Conservation (phyloP, 1,139 yeast genomes). For the Yamadazyma triangularis region DNA sequence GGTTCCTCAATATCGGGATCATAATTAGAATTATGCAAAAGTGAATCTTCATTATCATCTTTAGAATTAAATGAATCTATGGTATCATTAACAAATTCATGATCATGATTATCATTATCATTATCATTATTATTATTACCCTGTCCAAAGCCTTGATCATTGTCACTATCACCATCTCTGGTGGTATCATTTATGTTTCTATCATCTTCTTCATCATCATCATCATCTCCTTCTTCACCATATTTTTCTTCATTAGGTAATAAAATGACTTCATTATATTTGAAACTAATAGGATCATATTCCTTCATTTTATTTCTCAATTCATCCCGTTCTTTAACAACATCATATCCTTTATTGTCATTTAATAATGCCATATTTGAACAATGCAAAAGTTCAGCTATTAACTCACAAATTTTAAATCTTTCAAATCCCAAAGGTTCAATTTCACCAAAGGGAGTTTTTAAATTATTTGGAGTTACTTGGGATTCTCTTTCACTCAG, state of each 20-base stretch:
- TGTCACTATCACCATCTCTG: no score
- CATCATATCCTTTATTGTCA: constrained; percentile 76
- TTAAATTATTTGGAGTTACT: constrained; percentile 27
- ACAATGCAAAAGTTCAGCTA: constrained; percentile 93
- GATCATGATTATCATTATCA: constrained; percentile 13
- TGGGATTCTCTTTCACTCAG: constrained; percentile 19
- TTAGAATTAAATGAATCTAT: constrained; percentile 44
- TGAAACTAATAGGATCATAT: constrained; percentile 44
- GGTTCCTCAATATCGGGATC: constrained; percentile 39
- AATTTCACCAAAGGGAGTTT: constrained; percentile 53
- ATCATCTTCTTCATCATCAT: no score
- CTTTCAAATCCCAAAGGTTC: constrained; percentile 96
- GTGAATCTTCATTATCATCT: constrained; percentile 15
- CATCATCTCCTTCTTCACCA: no score
- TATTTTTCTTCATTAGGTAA: no score
- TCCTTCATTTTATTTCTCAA: constrained; percentile 51
- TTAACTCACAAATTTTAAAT: constrained; percentile 88
- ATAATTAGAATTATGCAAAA: constrained; percentile 18
- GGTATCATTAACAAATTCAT: constrained; percentile 32
- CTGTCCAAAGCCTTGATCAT: no score
- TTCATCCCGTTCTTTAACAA: constrained; percentile 71
- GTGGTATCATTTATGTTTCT: no score
- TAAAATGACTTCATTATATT: constrained; percentile 43
- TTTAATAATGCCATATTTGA: constrained; percentile 93
- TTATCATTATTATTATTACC: no score